Base-by-base conservation (phyloP, 2,329 filamentous ascomycete genomes). In the Cladophialophora carrionii region DNA sequence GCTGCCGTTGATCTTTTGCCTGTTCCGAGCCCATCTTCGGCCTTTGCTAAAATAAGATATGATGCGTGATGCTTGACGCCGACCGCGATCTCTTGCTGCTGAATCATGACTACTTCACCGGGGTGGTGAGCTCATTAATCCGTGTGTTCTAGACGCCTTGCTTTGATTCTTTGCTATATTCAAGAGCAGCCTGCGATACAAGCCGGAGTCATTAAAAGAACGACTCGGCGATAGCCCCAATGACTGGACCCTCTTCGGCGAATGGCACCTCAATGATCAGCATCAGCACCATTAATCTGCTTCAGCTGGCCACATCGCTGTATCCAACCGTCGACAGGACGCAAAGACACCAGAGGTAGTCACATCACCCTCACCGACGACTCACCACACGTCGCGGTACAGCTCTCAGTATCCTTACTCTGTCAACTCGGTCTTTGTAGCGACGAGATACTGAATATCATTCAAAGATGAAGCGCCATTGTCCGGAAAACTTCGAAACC, bases 31-130 rank as follows among this genome's bases (percentile, higher is more conserved):
- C 9, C 34, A 43, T 17, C 34, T 52, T 58, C 61, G 46, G 64
- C 41, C 56, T 32, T 54, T 64, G 53, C 65, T 67, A 64, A 60
- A 62, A 62, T 64, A 60, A 67, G 61, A 52, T 4, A 61, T 29
- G 26, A 57, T 57, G n/a, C 51, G 9, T 26, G 43, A 12, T 32
- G 34, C 31, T n/a, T 31, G 37, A 26, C 26, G 9, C 29, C 60
- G 22, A 32, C 55, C 24, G 10, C 31, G 17, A 26, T 57, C 34
- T 32, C 31, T 41, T 8, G 48, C 9, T 12, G 5, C 12, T 26
- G 14, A 20, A 26, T 29, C 48, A 51, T 22, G 20, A 51, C 37
- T 43, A n/a, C 37, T 43, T n/a, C 14, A n/a, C 37, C n/a, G 37
- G 17, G 17, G 8, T 43, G 14, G 37, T 20, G 37, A 43, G 37